phyloP scores from a whole-genome alignment of 2,329 filamentous ascomycete genomes.

The Aureobasidium musti region DNA sequence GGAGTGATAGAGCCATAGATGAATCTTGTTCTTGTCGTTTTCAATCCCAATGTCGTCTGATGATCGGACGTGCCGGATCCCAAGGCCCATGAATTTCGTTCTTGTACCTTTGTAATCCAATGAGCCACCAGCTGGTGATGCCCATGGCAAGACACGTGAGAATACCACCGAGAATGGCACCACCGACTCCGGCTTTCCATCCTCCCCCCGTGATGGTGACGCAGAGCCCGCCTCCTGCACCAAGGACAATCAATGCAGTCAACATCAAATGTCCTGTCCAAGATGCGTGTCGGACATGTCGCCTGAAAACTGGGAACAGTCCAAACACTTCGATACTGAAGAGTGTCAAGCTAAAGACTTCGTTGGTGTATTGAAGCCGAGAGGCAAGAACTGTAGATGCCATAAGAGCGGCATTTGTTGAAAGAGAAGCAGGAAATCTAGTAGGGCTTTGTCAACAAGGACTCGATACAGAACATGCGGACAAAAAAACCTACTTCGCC shows the following conservation, averaged over 20 bases:
- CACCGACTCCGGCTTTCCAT: slow-evolving; percentile 63
- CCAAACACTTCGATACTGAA: slow-evolving; percentile 98
- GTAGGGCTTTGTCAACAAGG: not conserved
- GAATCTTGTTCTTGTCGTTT: not conserved
- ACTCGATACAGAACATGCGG: slow-evolving; percentile 18
- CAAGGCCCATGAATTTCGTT: slow-evolving; percentile 98
- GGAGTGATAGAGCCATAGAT: not conserved
- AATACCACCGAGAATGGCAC: slow-evolving; percentile 73
- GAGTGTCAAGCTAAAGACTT: slow-evolving; percentile 91
- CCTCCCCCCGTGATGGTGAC: slow-evolving; percentile 57
- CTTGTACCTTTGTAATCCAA: slow-evolving; percentile 96
- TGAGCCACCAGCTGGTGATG: slow-evolving; percentile 96
- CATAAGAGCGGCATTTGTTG: slow-evolving; percentile 96
- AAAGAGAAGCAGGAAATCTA: slow-evolving; percentile 69
- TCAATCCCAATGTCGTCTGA: slow-evolving; percentile 65
- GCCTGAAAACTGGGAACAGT: slow-evolving; percentile 94
- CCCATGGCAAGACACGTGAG: slow-evolving; percentile 80
- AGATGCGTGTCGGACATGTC: slow-evolving; percentile 78
- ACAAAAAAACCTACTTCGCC: slow-evolving; percentile 47
- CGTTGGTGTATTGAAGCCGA: slow-evolving; percentile 81
- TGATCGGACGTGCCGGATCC: slow-evolving; percentile 90
- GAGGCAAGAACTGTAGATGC: slow-evolving; percentile 92
- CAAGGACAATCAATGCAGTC: slow-evolving; percentile 73
- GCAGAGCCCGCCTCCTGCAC: slow-evolving; percentile 76
- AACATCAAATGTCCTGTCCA: slow-evolving; percentile 79